Evolutionary conservation across 768 basidiomycete genomes (phyloP).

Genomic region (Mycena albidolilacea): DNA sequence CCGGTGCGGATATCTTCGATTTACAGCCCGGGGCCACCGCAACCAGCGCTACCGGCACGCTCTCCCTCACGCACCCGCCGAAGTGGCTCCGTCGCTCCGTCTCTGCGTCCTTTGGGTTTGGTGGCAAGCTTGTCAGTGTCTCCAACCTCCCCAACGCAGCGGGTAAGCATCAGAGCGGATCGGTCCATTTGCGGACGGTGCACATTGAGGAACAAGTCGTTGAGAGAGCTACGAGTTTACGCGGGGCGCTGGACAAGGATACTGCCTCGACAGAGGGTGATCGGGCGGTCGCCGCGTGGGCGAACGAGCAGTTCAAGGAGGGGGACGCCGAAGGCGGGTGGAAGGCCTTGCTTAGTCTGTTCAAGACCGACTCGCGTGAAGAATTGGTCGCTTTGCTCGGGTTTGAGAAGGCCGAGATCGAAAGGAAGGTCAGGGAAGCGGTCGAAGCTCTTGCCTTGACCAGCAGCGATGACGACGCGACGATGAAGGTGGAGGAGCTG

Average conservation of each 20-base stretch:
- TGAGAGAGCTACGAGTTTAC: slow-evolving; percentile 79
- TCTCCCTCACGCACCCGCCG: slow-evolving; percentile 94
- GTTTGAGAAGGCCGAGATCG: slow-evolving; percentile 91
- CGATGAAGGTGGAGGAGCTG: slow-evolving; percentile 56
- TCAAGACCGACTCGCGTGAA: slow-evolving; percentile 90
- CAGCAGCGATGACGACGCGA: slow-evolving; percentile 51
- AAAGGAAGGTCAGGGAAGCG: slow-evolving; percentile 84
- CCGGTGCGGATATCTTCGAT: slow-evolving; percentile 87
- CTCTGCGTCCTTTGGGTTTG: slow-evolving; percentile 90
- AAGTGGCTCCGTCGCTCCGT: slow-evolving; percentile 94
- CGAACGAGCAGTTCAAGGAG: slow-evolving; percentile 68
- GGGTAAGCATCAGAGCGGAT: slow-evolving; percentile 86
- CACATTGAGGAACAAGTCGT: slow-evolving; percentile 84
- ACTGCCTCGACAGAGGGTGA: slow-evolving; percentile 64
- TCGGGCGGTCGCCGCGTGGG: slow-evolving; percentile 71
- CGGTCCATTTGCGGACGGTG: slow-evolving; percentile 84
- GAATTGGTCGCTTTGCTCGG: slow-evolving; percentile 93
- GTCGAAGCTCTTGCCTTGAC: slow-evolving; percentile 78
- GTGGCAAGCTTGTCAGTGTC: slow-evolving; percentile 87
- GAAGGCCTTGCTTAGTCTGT: slow-evolving; percentile 91
- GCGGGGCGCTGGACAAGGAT: slow-evolving; percentile 52
- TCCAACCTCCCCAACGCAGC: slow-evolving; percentile 81
- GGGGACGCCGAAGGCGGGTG: slow-evolving; percentile 68
- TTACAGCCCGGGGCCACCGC: slow-evolving; percentile 63
- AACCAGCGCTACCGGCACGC: slow-evolving; percentile 59